Evolutionary conservation across 345 rosid genomes (phyloP), one percentile per base, ranked within the genome.

Genomic region (Bretschneidera sinensis): DNA sequence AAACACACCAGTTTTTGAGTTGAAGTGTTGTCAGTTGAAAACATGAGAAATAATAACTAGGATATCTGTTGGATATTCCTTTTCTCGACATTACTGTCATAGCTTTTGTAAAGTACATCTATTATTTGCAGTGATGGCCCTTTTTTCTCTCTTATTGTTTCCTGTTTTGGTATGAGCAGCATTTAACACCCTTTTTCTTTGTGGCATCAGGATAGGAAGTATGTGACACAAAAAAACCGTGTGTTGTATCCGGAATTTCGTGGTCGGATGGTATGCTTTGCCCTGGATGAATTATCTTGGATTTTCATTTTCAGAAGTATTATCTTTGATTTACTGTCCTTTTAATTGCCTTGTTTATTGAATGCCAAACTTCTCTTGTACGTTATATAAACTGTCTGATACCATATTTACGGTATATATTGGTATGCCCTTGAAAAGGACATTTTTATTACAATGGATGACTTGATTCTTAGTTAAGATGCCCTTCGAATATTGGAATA

Each of bases 171-270:
- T n/a, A 61, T 69, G 22, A 43, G 22, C 54, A 56, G 54, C 45
- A 56, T 58, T 24, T 61, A 48, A 50, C 52, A 58, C 15, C 71
- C 65, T 48, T 43, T 49, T 33, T 43, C 16, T 45, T 57, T 57
- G 31, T 73, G 57, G 51, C 61, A 21, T 58, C 92, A 94, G 99
- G 91, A 94, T 62, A 88, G 99, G 61, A 83, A 90, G 54, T 94
- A 94, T 57, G 78, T 94, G 62, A 86, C 84, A 15, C 61, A 82
- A 55, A 86, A 86, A 74, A 85, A 45, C 56, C 90, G 84, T 55
- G 80, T 78, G 47, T 49, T 94, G 51, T 54, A 80, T 78, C 99
- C 99, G 5, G 99, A 94, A 73, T 94, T 90, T 74, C 97, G 96
- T 59, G 99, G 96, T 59, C 92, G 99, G 61, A 90, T 94, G 99